phyloP scores from a whole-genome alignment of 139 green algal genomes.

The Tetraselmis striata region DNA sequence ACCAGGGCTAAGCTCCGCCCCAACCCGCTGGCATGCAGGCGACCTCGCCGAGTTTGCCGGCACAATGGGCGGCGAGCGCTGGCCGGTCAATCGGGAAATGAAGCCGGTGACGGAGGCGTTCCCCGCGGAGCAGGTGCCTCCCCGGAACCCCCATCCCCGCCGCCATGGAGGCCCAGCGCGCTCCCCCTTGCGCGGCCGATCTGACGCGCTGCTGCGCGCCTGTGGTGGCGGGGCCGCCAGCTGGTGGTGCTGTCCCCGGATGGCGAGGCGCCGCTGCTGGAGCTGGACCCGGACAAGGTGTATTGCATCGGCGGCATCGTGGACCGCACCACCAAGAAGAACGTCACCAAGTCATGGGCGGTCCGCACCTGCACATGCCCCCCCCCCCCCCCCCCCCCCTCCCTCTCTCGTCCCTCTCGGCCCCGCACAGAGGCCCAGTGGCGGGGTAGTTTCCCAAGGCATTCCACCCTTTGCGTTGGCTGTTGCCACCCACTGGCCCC shows the following conservation, averaged over 20 bases:
- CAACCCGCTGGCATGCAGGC: neutral
- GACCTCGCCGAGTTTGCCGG: constrained; percentile 4
- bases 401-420: neutral
- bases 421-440: no score
- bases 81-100: constrained; percentile 5
- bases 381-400: neutral
- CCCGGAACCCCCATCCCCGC: neutral
- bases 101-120: constrained; percentile 17
- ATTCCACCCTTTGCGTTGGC: neutral
- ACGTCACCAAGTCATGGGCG: constrained; percentile 15
- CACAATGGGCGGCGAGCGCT: constrained; percentile 13
- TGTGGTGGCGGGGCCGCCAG: no score
- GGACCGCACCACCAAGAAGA: constrained; percentile 44
- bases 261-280: constrained; percentile 32
- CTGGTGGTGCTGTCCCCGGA: constrained; percentile 68
- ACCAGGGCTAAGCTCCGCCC: no score
- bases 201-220: no score
- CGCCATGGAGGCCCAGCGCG: no score
- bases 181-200: neutral
- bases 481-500: no score
- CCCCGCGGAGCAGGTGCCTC: neutral
- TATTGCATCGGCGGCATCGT: constrained; percentile 75
- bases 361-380: neutral
- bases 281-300: constrained; percentile 38
- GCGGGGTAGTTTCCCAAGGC: neutral